Percentiles rank a stretch among this genome's conserved stretches.
phyloP scores from a whole-genome alignment of 345 rosid genomes.

The Draba incana region DNA sequence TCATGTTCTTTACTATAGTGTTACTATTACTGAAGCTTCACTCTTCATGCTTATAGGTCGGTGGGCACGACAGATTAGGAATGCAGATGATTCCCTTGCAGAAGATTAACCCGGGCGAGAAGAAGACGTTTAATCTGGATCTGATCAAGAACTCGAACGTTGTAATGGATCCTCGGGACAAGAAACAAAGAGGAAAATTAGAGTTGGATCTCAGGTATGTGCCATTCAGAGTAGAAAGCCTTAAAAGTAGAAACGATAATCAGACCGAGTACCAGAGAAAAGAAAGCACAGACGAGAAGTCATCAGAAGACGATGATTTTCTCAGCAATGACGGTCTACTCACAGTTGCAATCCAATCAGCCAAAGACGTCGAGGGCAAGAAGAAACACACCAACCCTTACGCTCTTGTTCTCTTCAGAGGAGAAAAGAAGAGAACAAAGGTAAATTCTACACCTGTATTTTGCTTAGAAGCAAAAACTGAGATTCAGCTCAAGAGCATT shows the following conservation, averaged over 20 bases:
- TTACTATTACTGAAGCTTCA: background rate
- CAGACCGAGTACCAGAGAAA: constrained; percentile 39
- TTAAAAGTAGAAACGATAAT: constrained; percentile 37
- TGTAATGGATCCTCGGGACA: constrained; percentile 49
- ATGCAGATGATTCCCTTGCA: constrained; percentile 71
- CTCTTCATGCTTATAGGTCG: constrained; percentile 51
- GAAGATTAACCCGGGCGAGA: constrained; percentile 51
- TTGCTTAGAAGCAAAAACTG: background rate
- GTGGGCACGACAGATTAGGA: constrained; percentile 75
- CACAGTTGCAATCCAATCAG: constrained; percentile 60
- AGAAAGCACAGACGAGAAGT: constrained; percentile 41
- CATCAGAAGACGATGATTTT: constrained; percentile 47
- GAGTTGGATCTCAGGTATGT: constrained; percentile 62
- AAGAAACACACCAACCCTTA: constrained; percentile 63
- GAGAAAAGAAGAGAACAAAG: constrained; percentile 77
- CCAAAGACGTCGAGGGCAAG: constrained; percentile 71
- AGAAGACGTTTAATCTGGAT: constrained; percentile 56
- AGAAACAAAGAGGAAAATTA: constrained; percentile 60
- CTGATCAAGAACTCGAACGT: constrained; percentile 60
- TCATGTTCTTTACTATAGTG: background rate
- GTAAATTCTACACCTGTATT: constrained; percentile 39
- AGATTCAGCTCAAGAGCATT: background rate
- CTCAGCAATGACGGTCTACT: constrained; percentile 63
- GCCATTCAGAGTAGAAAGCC: constrained; percentile 66
- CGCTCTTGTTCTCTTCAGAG: constrained; percentile 61